Base-by-base conservation (phyloP, 495 filamentous ascomycete species). In the Aspergillus campestris region DNA sequence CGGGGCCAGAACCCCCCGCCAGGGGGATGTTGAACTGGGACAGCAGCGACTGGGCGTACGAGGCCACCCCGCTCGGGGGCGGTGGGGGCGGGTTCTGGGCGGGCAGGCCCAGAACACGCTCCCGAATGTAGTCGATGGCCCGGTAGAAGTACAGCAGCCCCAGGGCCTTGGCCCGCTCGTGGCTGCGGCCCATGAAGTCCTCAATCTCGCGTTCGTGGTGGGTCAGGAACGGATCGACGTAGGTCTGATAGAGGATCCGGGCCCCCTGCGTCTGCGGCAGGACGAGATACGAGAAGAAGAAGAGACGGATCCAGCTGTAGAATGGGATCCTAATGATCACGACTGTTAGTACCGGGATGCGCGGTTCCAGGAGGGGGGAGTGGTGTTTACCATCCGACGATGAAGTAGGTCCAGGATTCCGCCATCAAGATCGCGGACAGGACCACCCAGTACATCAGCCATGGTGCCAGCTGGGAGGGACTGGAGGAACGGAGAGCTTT, bases 401-500 rank as follows among this genome's bases (percentile, higher is more conserved):
- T 79, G 67, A 88, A 95, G 43, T 80, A 79, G 14, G 80, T 81
- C 84, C 87, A 94, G 31, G 83, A 87, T 66, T 97, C 92, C 69
- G 85, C 77, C 53, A 92, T 77, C 49, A 87, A 68, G 43, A 85
- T 78, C 69, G 84, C 82, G 34, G 87, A 83, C 38, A 96, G 74
- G 28, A 94, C 88, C 37, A 95, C 87, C 88, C 89, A 99, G 76
- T 97, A 99, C 84, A 96, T 97, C 42, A 99, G 77, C 92, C 92
- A 99, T 89, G 92, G 92, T 50, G 88, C 86, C 27, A 97, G 76
- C 58, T 91, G 86, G 30, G 87, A 81, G 11, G 91, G 91, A 65
- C 95, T 86, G 35, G 84, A 84, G 14, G 89, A 88, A 63, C 89
- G 89, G 54, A 99, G 86, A 33, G 92, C 94, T 73, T 97, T 97